Percentiles rank a stretch among this genome's conserved stretches.
Conservation (phyloP, 2,329 filamentous ascomycete species). For the Blastomyces percursus region DNA sequence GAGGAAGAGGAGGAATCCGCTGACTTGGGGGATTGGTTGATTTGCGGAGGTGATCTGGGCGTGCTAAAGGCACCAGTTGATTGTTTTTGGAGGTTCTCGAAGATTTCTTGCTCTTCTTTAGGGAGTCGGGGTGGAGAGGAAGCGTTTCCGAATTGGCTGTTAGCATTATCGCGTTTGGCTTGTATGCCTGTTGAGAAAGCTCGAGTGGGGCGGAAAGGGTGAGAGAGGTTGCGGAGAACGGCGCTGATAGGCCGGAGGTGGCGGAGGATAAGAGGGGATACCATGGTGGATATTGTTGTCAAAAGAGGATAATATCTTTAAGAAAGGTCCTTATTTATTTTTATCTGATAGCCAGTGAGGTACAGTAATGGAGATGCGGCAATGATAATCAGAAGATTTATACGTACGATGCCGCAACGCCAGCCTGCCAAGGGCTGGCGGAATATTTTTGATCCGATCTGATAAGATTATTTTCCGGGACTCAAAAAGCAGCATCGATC, state of each 20-base stretch:
- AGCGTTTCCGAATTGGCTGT: slow-evolving; percentile 28
- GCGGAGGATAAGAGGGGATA: neutral
- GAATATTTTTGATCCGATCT: slow-evolving; percentile 3
- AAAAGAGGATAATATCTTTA: neutral
- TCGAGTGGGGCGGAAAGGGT: neutral
- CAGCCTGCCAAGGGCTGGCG: neutral
- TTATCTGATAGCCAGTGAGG: neutral
- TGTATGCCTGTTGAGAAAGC: neutral
- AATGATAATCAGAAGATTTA: neutral
- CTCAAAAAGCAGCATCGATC: neutral
- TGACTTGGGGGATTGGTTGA: slow-evolving; percentile 41
- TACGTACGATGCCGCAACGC: too few species aligned
- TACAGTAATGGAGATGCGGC: neutral
- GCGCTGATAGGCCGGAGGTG: neutral
- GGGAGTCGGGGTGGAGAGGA: slow-evolving; percentile 79
- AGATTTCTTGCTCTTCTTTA: slow-evolving; percentile 78
- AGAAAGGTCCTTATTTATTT: too few species aligned
- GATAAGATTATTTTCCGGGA: neutral
- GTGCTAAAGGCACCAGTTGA: slow-evolving; percentile 70
- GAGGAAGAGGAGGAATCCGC: slow-evolving; percentile 13
- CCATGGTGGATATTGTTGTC: neutral
- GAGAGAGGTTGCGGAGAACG: neutral
- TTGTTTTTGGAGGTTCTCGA: slow-evolving; percentile 70
- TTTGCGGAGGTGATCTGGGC: slow-evolving; percentile 34
- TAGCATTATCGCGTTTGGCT: slow-evolving; percentile 15